phyloP scores from a whole-genome alignment of 768 basidiomycete species.

The Agaricus blazei region DNA sequence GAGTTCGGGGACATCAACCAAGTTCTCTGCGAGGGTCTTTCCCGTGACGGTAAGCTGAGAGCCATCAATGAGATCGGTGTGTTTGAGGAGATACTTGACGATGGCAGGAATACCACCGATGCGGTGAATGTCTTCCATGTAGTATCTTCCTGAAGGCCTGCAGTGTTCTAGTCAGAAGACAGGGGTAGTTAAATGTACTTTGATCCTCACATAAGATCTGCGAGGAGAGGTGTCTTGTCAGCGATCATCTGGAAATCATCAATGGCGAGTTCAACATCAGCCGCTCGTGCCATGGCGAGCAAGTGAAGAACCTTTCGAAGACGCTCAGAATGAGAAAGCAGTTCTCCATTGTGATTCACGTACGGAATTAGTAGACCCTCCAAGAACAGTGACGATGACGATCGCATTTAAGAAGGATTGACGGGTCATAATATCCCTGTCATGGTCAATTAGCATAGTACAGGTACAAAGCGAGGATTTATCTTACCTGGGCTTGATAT shows the following conservation, averaged over 20 bases:
- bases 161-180: background rate
- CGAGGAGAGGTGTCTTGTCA: conserved; percentile 77
- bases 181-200: background rate
- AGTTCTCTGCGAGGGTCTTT: conserved; percentile 83
- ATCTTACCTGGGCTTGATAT: conserved; percentile 71
- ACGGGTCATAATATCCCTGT: conserved; percentile 40
- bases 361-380: conserved; percentile 87
- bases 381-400: conserved; percentile 70
- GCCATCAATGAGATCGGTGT: conserved; percentile 77
- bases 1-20: conserved; percentile 69
- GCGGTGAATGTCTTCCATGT: conserved; percentile 87
- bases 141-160: conserved; percentile 81
- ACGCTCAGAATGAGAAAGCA: background rate
- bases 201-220: conserved; percentile 55
- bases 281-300: conserved; percentile 80
- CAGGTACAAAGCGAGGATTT: background rate
- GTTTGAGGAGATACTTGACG: conserved; percentile 75
- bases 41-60: conserved; percentile 87
- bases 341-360: conserved; percentile 15
- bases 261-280: conserved; percentile 64
- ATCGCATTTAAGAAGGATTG: conserved; percentile 79
- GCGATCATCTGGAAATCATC: conserved; percentile 85
- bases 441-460: background rate
- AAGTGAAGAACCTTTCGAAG: conserved; percentile 66
- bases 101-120: conserved; percentile 83